phyloP scores from a whole-genome alignment of 805 yeast species.

The Saccharomycopsis fermentans region DNA sequence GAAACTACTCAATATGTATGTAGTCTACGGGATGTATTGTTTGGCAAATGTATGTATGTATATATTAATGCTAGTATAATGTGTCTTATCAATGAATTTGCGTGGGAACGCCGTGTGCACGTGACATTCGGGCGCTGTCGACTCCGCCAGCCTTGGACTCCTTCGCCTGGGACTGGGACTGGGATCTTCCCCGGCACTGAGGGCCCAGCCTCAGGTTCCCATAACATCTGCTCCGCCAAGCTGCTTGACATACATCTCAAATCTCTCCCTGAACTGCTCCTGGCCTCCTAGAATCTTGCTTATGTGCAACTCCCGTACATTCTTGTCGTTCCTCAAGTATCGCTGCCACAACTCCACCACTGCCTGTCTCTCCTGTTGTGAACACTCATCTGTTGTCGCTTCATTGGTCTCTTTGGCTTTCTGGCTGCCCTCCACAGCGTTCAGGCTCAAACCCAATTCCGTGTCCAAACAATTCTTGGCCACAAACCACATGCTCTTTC shows the following conservation, averaged over 20 bases:
- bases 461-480: constrained; percentile 5
- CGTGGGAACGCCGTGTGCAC: no score
- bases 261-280: neutral
- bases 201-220: neutral
- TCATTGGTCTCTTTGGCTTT: no score
- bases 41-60: no score
- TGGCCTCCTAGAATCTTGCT: neutral
- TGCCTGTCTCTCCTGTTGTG: neutral
- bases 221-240: neutral
- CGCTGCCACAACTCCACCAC: neutral
- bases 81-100: no score
- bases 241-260: neutral
- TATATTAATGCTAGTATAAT: no score
- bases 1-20: no score
- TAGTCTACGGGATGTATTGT: no score
- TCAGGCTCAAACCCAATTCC: neutral
- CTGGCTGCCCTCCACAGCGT: no score
- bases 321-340: neutral
- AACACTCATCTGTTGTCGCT: neutral
- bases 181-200: no score
- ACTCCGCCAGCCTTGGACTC: no score
- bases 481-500: constrained; percentile 53
- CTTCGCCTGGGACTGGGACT: no score
- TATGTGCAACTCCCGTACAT: neutral
- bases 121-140: no score